Evolutionary conservation across 2,329 filamentous ascomycete species (phyloP).

Genomic region (Tolypocladium inflatum): DNA sequence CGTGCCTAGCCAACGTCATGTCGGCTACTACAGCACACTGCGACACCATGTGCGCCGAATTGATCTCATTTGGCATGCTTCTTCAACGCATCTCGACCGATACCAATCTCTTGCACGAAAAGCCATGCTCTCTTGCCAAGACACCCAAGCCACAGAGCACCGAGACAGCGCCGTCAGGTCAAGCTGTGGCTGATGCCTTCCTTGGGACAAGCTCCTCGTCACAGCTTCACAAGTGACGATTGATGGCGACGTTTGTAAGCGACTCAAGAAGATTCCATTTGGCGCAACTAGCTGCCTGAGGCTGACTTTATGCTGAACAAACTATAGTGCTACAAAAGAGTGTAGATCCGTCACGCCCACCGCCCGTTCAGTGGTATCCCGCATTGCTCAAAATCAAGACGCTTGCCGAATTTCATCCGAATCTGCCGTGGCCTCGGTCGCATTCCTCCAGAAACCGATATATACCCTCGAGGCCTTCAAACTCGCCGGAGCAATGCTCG

Average conservation of each 20-base stretch:
- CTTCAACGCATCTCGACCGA: constrained; percentile 22
- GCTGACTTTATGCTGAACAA: not conserved
- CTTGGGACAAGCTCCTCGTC: not conserved
- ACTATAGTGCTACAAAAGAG: constrained; percentile 11
- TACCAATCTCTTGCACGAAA: constrained; percentile 10
- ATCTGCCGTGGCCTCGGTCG: constrained; percentile 30
- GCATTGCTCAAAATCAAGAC: not conserved
- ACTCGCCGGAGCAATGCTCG: constrained; percentile 36
- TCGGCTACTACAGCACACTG: constrained; percentile 10
- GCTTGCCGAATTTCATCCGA: constrained; percentile 12
- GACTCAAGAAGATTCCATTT: not conserved
- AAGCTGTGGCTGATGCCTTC: not conserved
- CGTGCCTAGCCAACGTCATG: constrained; percentile 4
- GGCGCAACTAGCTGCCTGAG: not conserved
- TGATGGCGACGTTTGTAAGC: not conserved
- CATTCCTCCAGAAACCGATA: constrained; percentile 51
- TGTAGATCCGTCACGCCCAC: constrained; percentile 6
- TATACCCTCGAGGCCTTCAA: constrained; percentile 47
- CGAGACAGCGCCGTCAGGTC: not conserved
- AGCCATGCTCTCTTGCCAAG: not conserved
- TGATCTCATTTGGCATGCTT: constrained; percentile 26
- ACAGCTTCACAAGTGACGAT: not conserved
- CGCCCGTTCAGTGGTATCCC: not conserved
- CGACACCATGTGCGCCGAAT: constrained; percentile 19
- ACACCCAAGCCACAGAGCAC: not conserved